These are phyloP conservation scores for Vitis riparia DNA, from an alignment of 164 flowering plant genomes.

Conservation along the genomic window DNA sequence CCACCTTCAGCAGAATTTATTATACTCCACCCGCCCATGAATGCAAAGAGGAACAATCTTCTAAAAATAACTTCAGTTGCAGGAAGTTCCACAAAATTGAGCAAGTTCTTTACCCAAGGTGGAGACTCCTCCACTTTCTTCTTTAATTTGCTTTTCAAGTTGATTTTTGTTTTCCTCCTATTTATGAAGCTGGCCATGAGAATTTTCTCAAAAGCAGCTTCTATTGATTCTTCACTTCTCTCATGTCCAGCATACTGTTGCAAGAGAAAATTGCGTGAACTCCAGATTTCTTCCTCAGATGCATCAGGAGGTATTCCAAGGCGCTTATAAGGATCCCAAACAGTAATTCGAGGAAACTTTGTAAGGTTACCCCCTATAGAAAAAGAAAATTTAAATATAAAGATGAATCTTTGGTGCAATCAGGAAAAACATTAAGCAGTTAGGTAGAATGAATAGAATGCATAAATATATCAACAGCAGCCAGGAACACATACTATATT, in stretches of 20 bases:
- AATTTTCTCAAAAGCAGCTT: conserved; percentile 91
- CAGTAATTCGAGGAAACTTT: conserved; percentile 62
- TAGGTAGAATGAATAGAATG: too few relatives aligned
- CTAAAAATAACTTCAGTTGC: conserved; percentile 71
- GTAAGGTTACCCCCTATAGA: conserved; percentile 45
- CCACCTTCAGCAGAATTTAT: conserved; percentile 94
- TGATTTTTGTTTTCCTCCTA: conserved; percentile 85
- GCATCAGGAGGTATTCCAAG: conserved; percentile 81
- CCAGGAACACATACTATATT: too few relatives aligned
- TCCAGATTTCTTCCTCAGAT: conserved; percentile 90
- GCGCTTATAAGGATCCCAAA: conserved; percentile 92
- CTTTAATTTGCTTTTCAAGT: conserved; percentile 81
- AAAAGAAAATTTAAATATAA: neutral
- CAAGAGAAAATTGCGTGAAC: conserved; percentile 87
- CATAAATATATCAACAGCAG: too few relatives aligned
- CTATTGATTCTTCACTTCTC: conserved; percentile 87
- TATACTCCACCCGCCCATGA: conserved; percentile 95
- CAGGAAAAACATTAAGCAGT: too few relatives aligned
- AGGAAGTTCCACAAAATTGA: conserved; percentile 80
- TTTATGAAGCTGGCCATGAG: conserved; percentile 70
- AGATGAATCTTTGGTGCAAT: too few relatives aligned
- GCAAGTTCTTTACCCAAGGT: conserved; percentile 78
- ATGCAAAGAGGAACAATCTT: conserved; percentile 81
- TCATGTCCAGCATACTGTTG: conserved; percentile 86
- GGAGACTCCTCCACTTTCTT: conserved; percentile 96